Percentiles rank a stretch among this genome's conserved stretches.
Conservation (phyloP, 306 rosid species). For the Castanopsis chinensis region DNA sequence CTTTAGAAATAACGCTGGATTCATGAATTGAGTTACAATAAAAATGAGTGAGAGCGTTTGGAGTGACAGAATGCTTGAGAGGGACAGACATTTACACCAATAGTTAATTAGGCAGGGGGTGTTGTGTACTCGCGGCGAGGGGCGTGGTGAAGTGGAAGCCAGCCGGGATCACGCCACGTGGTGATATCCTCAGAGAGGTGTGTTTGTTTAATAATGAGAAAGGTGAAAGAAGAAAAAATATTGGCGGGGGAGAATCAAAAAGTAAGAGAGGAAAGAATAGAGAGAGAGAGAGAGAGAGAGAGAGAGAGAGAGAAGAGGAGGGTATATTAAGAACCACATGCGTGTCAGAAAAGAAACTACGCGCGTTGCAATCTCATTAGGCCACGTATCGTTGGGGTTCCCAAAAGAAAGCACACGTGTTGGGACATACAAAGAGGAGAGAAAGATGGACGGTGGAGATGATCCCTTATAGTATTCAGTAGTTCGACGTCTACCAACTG, state of each 20-base stretch:
- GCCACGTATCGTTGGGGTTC: conserved; percentile 34
- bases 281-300: background rate
- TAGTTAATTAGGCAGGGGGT: no score
- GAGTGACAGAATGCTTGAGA: no score
- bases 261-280: no score
- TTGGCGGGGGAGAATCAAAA: background rate
- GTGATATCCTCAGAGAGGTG: conserved; percentile 21
- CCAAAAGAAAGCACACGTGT: conserved; percentile 44
- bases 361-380: conserved; percentile 44
- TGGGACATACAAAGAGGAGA: background rate
- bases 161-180: conserved; percentile 58
- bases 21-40: no score
- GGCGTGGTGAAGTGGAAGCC: background rate
- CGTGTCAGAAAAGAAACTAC: conserved; percentile 54
- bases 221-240: background rate
- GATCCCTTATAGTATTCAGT: conserved; percentile 21
- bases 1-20: no score
- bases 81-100: no score
- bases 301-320: background rate
- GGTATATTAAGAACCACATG: conserved; percentile 51
- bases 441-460: conserved; percentile 28
- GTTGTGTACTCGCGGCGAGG: background rate
- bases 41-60: no score
- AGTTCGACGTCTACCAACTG: conserved; percentile 77
- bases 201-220: no score